Percentiles rank a stretch among this genome's conserved stretches.
Conservation (phyloP, 805 yeast species). For the Wickerhamia fluorescens region DNA sequence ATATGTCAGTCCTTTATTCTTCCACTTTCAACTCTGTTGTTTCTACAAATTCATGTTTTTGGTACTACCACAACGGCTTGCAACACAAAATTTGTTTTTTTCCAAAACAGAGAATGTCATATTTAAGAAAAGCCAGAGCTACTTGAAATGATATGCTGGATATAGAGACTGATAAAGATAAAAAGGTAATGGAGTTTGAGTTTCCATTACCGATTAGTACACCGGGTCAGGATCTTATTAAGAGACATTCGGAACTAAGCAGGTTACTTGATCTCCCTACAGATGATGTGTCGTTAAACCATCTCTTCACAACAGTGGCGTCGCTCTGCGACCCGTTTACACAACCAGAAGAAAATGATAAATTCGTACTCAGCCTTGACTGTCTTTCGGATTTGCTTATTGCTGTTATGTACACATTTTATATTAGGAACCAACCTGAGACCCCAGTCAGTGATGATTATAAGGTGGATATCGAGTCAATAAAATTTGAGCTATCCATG, state of each 20-base stretch:
- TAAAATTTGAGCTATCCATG: conserved; percentile 28
- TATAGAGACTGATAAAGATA: too few species aligned
- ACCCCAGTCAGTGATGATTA: background rate
- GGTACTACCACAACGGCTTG: too few species aligned
- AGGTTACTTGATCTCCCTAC: background rate
- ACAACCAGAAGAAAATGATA: conserved; percentile 58
- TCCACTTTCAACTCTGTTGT: too few species aligned
- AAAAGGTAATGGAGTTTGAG: conserved; percentile 5
- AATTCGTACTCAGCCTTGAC: conserved; percentile 47
- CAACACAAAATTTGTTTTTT: too few species aligned
- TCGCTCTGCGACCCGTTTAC: conserved; percentile 53
- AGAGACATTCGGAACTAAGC: conserved; percentile 2
- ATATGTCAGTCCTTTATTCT: too few species aligned
- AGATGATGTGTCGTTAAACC: background rate
- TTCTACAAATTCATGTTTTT: too few species aligned
- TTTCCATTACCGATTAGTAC: conserved; percentile 4
- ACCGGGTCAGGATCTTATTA: conserved; percentile 2
- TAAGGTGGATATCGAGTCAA: conserved; percentile 16
- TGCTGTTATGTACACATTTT: conserved; percentile 24
- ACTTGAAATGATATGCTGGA: too few species aligned
- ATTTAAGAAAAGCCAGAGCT: too few species aligned
- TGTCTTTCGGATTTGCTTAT: conserved; percentile 46
- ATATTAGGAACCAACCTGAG: conserved; percentile 3
- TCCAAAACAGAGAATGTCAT: too few species aligned
- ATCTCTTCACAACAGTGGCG: conserved; percentile 7